Evolutionary conservation across 2,329 filamentous ascomycete genomes (phyloP).

Genomic region (Paecilomyces fulvus): DNA sequence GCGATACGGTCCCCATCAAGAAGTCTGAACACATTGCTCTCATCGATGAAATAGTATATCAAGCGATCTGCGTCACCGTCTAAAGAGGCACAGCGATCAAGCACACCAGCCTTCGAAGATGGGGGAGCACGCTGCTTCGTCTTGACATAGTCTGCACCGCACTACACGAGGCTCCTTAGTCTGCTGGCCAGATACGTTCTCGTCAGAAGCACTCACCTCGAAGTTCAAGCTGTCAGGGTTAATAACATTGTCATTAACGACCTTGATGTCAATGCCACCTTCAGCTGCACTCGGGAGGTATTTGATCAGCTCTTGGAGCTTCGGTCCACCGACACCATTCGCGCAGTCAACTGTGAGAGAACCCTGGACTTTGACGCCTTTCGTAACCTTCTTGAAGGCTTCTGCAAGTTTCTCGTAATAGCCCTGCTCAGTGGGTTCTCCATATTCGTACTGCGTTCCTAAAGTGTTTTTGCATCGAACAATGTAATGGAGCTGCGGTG

Average conservation of each 20-base stretch:
- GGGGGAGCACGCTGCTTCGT: conserved; percentile 88
- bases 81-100: conserved; percentile 77
- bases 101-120: conserved; percentile 64
- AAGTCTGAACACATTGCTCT: conserved; percentile 76
- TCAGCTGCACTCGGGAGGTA: conserved; percentile 60
- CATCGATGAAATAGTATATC: conserved; percentile 88
- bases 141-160: conserved; percentile 95
- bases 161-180: conserved; percentile 43
- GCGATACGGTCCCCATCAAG: conserved; percentile 96
- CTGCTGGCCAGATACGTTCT: background rate
- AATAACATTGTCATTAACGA: conserved; percentile 89
- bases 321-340: conserved; percentile 92
- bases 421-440: conserved; percentile 76
- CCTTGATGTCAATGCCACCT: conserved; percentile 67
- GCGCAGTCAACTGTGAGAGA: conserved; percentile 83
- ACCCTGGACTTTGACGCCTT: conserved; percentile 64
- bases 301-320: conserved; percentile 79
- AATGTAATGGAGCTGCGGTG: conserved; percentile 95
- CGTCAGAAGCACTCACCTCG: conserved; percentile 50
- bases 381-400: conserved; percentile 78
- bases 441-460: conserved; percentile 78
- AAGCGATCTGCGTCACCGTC: conserved; percentile 94
- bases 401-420: conserved; percentile 89
- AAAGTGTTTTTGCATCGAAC: conserved; percentile 91
- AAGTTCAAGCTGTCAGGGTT: conserved; percentile 83